These are phyloP conservation scores for Sugiyamaella pinicola DNA, from an alignment of 1,139 yeast species.

Conservation along the genomic window DNA sequence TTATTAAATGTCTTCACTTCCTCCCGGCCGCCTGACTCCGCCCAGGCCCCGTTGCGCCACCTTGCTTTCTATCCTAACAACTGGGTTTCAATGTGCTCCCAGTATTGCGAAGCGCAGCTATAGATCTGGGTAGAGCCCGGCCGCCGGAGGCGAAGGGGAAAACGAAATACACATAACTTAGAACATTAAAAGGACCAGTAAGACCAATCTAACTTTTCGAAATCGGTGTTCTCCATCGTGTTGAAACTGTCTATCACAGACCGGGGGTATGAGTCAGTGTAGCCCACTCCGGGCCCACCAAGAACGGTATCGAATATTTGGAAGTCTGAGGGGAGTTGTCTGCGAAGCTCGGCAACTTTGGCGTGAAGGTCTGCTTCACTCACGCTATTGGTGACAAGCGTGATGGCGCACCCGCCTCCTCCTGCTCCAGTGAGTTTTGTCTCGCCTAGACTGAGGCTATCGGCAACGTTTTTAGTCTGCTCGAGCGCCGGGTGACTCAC, in stretches of 20 bases:
- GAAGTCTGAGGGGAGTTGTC: slow-evolving; percentile 54
- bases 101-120: not conserved
- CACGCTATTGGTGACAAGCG: slow-evolving; percentile 62
- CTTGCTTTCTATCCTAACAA: too few relatives aligned
- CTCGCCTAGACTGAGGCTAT: slow-evolving; percentile 67
- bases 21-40: not conserved
- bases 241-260: slow-evolving; percentile 8
- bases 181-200: slow-evolving; percentile 17
- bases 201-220: slow-evolving; percentile 18
- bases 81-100: too few relatives aligned
- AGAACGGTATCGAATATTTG: slow-evolving; percentile 80
- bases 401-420: slow-evolving; percentile 98
- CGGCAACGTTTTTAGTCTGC: slow-evolving; percentile 63
- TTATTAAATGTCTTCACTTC: not conserved
- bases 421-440: slow-evolving; percentile 98
- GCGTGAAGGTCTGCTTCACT: slow-evolving; percentile 42
- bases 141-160: not conserved
- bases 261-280: slow-evolving; percentile 1
- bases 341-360: slow-evolving; percentile 42
- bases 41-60: too few relatives aligned
- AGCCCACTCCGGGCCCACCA: slow-evolving; percentile 88
- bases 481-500: slow-evolving; percentile 93
- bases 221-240: slow-evolving; percentile 14
- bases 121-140: slow-evolving; percentile 4
- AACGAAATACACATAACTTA: too few relatives aligned